phyloP scores from a whole-genome alignment of 2,329 filamentous ascomycete genomes.

The Talaromyces marneffei region DNA sequence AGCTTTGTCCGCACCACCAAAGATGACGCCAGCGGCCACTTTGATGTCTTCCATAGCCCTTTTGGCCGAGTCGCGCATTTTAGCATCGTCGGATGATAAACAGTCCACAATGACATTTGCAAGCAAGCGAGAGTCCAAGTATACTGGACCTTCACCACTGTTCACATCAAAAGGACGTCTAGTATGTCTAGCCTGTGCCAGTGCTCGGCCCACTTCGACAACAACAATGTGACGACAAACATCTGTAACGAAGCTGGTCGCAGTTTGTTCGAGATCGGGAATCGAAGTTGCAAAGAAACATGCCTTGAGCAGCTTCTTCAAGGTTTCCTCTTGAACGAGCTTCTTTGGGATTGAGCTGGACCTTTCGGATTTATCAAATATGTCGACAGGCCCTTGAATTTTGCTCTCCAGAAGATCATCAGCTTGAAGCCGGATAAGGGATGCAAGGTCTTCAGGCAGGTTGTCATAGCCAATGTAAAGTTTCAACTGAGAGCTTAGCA shows the following conservation, averaged over 20 bases:
- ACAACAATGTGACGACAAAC: conserved; percentile 86
- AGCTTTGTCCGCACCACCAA: conserved; percentile 66
- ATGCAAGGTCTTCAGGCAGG: conserved; percentile 81
- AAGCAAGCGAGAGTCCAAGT: conserved; percentile 78
- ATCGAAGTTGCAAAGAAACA: conserved; percentile 79
- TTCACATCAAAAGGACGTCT: conserved; percentile 76
- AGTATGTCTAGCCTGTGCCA: conserved; percentile 71
- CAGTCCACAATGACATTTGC: conserved; percentile 88
- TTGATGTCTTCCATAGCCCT: conserved; percentile 71
- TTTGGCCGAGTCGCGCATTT: conserved; percentile 77
- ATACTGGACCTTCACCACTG: conserved; percentile 79
- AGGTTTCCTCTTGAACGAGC: conserved; percentile 69
- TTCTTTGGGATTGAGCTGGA: conserved; percentile 83
- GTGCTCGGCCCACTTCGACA: conserved; percentile 78
- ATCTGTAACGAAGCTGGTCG: conserved; percentile 68
- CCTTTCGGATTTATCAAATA: conserved; percentile 69
- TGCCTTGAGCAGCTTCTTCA: conserved; percentile 85
- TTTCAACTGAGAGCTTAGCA: conserved; percentile 85
- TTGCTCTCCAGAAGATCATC: conserved; percentile 74
- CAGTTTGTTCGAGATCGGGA: conserved; percentile 70
- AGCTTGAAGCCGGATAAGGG: conserved; percentile 78
- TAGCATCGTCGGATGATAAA: conserved; percentile 73
- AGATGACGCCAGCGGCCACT: conserved; percentile 68
- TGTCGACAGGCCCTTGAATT: conserved; percentile 60
- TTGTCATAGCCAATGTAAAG: conserved; percentile 81